Evolutionary conservation across 192 early-diverging fungal species (phyloP).

Genomic region (Backusella macrospora): DNA sequence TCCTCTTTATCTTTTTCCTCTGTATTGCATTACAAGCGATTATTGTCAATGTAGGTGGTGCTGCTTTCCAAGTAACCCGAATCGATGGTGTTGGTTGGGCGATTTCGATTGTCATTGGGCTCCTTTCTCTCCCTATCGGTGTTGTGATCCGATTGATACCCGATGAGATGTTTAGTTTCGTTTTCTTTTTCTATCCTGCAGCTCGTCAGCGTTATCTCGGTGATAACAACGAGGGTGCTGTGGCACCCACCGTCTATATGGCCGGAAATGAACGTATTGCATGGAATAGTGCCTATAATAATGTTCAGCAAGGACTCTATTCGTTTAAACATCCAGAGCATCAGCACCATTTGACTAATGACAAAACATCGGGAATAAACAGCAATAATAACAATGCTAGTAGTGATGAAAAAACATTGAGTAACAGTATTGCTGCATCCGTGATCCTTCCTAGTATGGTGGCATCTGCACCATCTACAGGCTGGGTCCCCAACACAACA

Average conservation of each 20-base stretch:
- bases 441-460: constrained; percentile 43
- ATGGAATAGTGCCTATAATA: constrained; percentile 35
- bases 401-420: neutral
- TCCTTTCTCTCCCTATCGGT: constrained; percentile 83
- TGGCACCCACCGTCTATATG: constrained; percentile 33
- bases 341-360: neutral
- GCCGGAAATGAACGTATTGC: constrained; percentile 44
- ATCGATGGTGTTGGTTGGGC: constrained; percentile 79
- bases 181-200: constrained; percentile 38
- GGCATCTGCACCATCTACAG: constrained; percentile 46
- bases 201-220: constrained; percentile 34
- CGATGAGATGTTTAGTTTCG: constrained; percentile 52
- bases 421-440: constrained; percentile 32
- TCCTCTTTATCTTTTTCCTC: constrained; percentile 77
- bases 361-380: neutral
- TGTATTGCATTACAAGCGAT: constrained; percentile 80
- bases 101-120: constrained; percentile 79
- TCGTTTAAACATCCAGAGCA: neutral
- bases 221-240: neutral
- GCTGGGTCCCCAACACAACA: constrained; percentile 40
- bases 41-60: constrained; percentile 88
- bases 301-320: constrained; percentile 10
- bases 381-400: neutral
- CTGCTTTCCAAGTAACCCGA: constrained; percentile 76
- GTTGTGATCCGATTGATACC: constrained; percentile 87